Evolutionary conservation across 495 filamentous ascomycete genomes (phyloP).

Genomic region (Neurospora intermedia): DNA sequence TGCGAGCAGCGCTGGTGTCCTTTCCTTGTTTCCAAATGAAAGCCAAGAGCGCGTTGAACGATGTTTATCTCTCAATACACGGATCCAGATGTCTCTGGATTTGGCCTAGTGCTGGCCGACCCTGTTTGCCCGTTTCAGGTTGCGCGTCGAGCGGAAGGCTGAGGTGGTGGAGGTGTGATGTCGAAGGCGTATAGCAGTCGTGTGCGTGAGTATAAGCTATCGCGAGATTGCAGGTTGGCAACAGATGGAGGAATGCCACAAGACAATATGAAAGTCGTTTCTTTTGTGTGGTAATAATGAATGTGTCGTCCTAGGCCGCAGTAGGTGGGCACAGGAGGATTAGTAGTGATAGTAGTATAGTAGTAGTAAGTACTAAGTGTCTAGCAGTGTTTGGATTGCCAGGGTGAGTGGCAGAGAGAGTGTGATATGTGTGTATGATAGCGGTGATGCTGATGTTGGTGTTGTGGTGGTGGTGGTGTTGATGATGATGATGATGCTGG

Average conservation of each 20-base stretch:
- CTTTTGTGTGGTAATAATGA: slow-evolving; percentile 6
- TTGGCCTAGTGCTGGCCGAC: background rate
- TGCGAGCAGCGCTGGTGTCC: background rate
- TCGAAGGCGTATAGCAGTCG: background rate
- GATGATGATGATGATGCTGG: background rate
- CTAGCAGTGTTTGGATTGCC: slow-evolving; percentile 1
- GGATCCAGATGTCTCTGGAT: background rate
- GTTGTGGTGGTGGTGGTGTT: slow-evolving; percentile 1
- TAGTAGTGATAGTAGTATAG: background rate
- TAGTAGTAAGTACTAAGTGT: background rate
- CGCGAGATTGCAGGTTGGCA: background rate
- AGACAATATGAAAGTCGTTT: slow-evolving; percentile 14
- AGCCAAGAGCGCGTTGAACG: background rate
- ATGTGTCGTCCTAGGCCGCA: slow-evolving; percentile 25
- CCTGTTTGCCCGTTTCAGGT: background rate
- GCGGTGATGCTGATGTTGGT: background rate
- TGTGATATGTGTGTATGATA: background rate
- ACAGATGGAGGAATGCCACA: slow-evolving; percentile 2
- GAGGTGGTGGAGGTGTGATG: background rate
- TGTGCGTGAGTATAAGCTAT: background rate
- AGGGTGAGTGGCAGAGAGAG: slow-evolving; percentile 1
- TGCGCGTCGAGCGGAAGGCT: background rate
- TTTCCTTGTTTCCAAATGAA: background rate
- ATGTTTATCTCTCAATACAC: background rate
- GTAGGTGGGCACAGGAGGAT: slow-evolving; percentile 17